These are phyloP conservation scores for Fusarium pseudograminearum DNA, from an alignment of 2,329 filamentous ascomycete species.

Conservation along the genomic window DNA sequence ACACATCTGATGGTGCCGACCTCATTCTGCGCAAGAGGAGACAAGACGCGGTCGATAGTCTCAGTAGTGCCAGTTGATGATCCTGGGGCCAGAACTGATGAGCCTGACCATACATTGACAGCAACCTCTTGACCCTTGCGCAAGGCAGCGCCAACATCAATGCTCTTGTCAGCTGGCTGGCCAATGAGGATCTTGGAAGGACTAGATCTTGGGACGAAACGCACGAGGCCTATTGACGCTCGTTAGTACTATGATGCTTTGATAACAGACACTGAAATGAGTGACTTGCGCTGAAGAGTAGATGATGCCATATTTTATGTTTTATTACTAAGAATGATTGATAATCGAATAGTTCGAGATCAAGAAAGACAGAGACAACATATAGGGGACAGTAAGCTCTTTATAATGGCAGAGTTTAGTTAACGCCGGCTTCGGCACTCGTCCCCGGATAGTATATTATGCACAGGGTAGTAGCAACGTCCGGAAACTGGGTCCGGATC, in stretches of 20 bases:
- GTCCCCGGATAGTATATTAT: neutral
- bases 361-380: neutral
- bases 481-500: slow-evolving; percentile 27
- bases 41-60: slow-evolving; percentile 62
- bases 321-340: neutral
- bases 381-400: slow-evolving; percentile 13
- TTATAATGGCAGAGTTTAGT: slow-evolving; percentile 27
- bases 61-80: slow-evolving; percentile 61
- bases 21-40: slow-evolving; percentile 52
- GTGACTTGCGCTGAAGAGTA: slow-evolving; percentile 40
- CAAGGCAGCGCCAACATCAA: slow-evolving; percentile 70
- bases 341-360: neutral
- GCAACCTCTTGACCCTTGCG: slow-evolving; percentile 67
- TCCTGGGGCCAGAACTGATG: slow-evolving; percentile 68
- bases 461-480: slow-evolving; percentile 8
- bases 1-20: slow-evolving; percentile 70
- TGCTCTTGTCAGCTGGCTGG: slow-evolving; percentile 62
- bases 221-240: slow-evolving; percentile 64
- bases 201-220: slow-evolving; percentile 67
- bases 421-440: slow-evolving; percentile 37
- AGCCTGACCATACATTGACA: slow-evolving; percentile 68
- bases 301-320: slow-evolving; percentile 36
- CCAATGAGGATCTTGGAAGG: slow-evolving; percentile 64
- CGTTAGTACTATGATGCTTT: neutral
- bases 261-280: neutral